Base-by-base conservation (phyloP, 805 yeast genomes). In the Sugiyamaella boreocaroliniensis region DNA sequence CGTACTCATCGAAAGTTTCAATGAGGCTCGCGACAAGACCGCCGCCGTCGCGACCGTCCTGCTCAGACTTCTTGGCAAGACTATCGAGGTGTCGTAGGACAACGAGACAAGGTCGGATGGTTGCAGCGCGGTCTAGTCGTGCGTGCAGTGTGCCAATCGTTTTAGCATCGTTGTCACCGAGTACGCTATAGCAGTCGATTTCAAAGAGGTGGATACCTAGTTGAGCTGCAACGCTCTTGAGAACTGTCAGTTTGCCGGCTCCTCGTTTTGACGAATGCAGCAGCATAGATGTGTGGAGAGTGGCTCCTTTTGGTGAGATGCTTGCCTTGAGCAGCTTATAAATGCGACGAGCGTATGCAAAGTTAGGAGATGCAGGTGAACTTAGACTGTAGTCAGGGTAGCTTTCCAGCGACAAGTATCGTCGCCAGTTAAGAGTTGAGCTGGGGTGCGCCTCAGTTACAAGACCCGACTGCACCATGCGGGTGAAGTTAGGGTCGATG, bases 121-220 rank as follows among this genome's bases (percentile, higher is more conserved):
- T 71, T 55, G 79, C 65, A 41, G 79, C 71, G 18, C 82, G 75
- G 57, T 89, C 97, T 5, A 88, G 72, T 61, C 83, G 81, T 0
- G 96, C 98, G 48, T 80, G 71, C 11, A 92, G 71, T 1, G 79
- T 69, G 0, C 96, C 99, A 18, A 92, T 71, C 0, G 90, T 86
- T 63, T 89, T 89, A 29, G 82, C 70, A 51, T 85, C 92, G 12
- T 87, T 80, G 1, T 89, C 87, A 52, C 84, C 82, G 6, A 84
- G 67, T 4, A 84, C 66, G 34, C 81, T 87, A 57, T 79, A 76
- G 26, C 89, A 83, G 58, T 90, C 95, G 12, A 92, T 68, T 45
- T 79, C 85, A 29, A 84, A 69, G 7, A 84, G 66, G 57, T 86
- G 84, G 8, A 82, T 67, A 0, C 97, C 96, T 29, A 83, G 65